Evolutionary conservation across 2,329 filamentous ascomycete species (phyloP), one percentile per base, ranked within the genome.

Genomic region (Karstenula rhodostoma): DNA sequence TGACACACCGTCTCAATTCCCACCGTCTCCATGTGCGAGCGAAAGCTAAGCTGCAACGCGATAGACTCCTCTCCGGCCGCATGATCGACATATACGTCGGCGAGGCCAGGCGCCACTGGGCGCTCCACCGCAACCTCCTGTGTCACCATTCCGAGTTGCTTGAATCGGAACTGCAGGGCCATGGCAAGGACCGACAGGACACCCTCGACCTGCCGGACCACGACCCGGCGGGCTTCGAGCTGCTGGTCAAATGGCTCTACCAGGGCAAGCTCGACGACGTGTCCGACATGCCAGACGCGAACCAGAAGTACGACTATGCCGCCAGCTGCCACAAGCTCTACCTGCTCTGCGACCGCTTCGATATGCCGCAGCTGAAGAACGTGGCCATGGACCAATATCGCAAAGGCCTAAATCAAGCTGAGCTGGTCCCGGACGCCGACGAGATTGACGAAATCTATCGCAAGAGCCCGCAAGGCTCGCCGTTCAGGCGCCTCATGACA

Each of bases 231-330:
- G 84, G 83, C 25, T 86, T 85, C 65, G 83, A 85, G 69, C 70
- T 85, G 60, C 77, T 86, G 17, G 82, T 85, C 6, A 85, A 85
- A 72, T 86, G 83, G 83, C 77, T 86, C 9, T 86, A 86, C 58
- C 84, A 85, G 69, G 84, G 84, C 54, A 80, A 75, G 47, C 78
- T 85, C 49, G 82, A 85, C 60, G 80, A 85, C 62, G 80, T 82
- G 22, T 80, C 80, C 4, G 74, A 79, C 49, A 72, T 84, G 64
- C 65, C 73, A 12, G 74, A 80, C 56, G 76, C 81, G 32, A 79
- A 80, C 49, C 77, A 80, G 61, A 84, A 85, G 70, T 86, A 85
- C 77, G 81, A 84, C 15, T 82, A 85, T 64, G 84, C 84, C 8
- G 83, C 83, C 42, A 80, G 79, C 55, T 85, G 83, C 65, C 81